These are phyloP conservation scores for Astraeus odoratus DNA, from an alignment of 768 basidiomycete species.

Conservation along the genomic window DNA sequence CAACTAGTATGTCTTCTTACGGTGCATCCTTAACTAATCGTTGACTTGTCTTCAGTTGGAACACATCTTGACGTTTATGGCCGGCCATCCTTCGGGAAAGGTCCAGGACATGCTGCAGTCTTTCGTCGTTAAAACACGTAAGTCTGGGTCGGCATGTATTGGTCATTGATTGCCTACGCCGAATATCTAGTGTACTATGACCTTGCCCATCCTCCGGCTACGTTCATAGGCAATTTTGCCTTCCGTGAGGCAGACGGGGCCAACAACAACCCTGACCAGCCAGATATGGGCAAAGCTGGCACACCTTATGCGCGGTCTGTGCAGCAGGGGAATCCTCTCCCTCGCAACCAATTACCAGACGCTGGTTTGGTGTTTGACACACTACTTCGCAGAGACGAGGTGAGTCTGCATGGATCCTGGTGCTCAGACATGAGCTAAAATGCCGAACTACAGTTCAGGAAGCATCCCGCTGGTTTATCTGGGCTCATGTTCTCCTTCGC, in stretches of 20 bases:
- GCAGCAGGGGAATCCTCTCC: conserved; percentile 58
- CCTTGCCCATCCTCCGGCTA: conserved; percentile 70
- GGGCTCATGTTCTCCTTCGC: conserved; percentile 79
- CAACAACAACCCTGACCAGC: conserved; percentile 62
- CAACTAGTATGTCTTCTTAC: conserved; percentile 47
- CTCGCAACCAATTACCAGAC: conserved; percentile 67
- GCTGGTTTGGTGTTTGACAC: conserved; percentile 77
- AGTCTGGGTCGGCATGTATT: conserved; percentile 18
- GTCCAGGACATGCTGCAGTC: conserved; percentile 33
- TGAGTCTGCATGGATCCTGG: conserved; percentile 15
- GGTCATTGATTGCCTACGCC: not conserved
- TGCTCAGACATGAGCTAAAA: conserved; percentile 1
- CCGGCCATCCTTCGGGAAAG: conserved; percentile 45
- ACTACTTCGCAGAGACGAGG: conserved; percentile 65
- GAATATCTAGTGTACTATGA: conserved; percentile 64
- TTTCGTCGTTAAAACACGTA: conserved; percentile 47
- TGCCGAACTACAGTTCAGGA: conserved; percentile 45
- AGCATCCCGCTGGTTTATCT: conserved; percentile 76
- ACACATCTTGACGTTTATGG: conserved; percentile 56
- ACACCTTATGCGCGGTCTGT: conserved; percentile 82
- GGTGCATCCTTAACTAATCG: not conserved
- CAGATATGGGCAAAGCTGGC: conserved; percentile 71
- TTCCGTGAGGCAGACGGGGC: conserved; percentile 76
- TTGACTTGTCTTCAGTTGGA: conserved; percentile 49
- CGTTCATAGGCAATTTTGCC: conserved; percentile 56